Base-by-base conservation (phyloP, 345 rosid genomes). In the Gossypium anomalum region DNA sequence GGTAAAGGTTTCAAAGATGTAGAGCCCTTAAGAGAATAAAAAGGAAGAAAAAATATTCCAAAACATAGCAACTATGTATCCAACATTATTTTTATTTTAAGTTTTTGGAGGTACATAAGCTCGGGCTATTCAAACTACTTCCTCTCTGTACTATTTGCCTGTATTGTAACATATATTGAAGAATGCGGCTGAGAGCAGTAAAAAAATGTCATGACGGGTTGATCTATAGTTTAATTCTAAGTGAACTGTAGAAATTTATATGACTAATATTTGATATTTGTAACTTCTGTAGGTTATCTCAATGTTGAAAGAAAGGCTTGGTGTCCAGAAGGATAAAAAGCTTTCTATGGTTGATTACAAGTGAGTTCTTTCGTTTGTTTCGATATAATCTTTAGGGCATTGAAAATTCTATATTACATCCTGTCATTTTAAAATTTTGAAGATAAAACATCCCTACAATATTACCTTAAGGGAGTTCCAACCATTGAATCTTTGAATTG, bases 231-330 rank as follows among this genome's bases (percentile, higher is more conserved):
- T 71, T 34, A 20, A 38, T 0, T 77, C 57, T 56, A 43, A 56
- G 57, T 44, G 56, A 41, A 56, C 19, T 52, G 41, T 22, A 16
- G 51, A 9, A 25, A 51, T 48, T 44, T 44, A 58, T 56, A 6
- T 73, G 69, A 67, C 47, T 12, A 55, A 4, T 60, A 56, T 76
- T 65, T 59, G 41, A 71, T 71, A 11, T 72, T 73, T 48, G 67
- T 75, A 60, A 52, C 60, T 14, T 58, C 27, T 88, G 84, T 88
- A 94, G 98, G 90, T 92, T 76, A 85, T 90, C 64, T 83, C 90
- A 20, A 86, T 86, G 91, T 78, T 94, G 78, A 94, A 92, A 85
- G 89, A 91, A 83, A 94, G 84, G 85, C 90, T 94, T 74, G 92
- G 93, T 74, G 84, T 92, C 10, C 74, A 85, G 52, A 86, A 85